Base-by-base conservation (phyloP, 768 basidiomycete species). In the Suillus tomentosus region DNA sequence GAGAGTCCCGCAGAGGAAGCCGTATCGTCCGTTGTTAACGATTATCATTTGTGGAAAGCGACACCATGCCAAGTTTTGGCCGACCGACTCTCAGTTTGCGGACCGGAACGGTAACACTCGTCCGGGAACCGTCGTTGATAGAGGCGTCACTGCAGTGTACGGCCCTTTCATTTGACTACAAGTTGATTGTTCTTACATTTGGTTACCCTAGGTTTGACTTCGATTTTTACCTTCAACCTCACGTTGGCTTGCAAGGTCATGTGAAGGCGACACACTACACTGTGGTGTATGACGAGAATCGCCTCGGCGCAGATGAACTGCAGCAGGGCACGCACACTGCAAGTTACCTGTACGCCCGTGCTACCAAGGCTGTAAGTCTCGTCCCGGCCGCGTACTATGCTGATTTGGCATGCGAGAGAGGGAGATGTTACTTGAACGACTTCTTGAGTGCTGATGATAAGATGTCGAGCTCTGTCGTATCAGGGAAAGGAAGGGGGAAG, bases 41-140 rank as follows among this genome's bases (percentile, higher is more conserved):
- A 91, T 94, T 68, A 75, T 91, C 64, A 87, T 94, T 47, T 95
- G 93, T 69, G 92, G 92, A 72, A 94, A 94, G 73, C 84, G 89
- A 2, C 81, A 81, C 64, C 80, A 81, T 31, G 73, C 84, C 17
- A 82, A 87, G 31, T 86, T 88, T 72, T 92, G 80, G 73, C 81
- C 90, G 0, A 82, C 85, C 0, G 72, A 81, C 24, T 78, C 80
- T 1, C 70, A 79, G 7, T 69, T 79, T 47, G 88, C 84, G 3
- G 85, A 87, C 67, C 79, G 72, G 61, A 91, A 90, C 64, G 91
- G 91, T 1, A 94, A 95, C 69, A 91, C 92, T 0, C 81, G 80
- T 3, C 89, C 92, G 0, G 92, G 92, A 2, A 93, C 93, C 0
- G 85, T 95, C 4, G 87, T 92, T 9, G 92, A 95, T 74, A 84